A percentile compares a stretch with the other conserved stretches of the same genome.
These are phyloP conservation scores for Saccharomycopsis sp. DNA, from an alignment of 805 yeast genomes.

Conservation along the genomic window DNA sequence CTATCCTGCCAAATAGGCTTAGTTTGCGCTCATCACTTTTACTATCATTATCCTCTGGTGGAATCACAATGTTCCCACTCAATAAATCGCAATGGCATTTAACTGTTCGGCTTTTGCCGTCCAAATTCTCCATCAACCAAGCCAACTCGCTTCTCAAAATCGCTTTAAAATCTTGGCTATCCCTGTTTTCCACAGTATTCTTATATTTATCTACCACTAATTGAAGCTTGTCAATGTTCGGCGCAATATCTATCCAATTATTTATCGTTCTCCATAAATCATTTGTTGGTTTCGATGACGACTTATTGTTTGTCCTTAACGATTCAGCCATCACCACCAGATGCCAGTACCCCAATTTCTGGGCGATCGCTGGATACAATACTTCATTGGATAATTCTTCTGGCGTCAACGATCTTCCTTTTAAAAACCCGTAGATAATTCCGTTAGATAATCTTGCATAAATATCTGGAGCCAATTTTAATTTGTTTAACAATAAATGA, in stretches of 20 bases:
- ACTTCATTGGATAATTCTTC: conserved; percentile 42
- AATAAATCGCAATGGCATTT: conserved; percentile 66
- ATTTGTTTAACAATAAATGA: conserved; percentile 53
- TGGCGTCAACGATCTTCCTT: conserved; percentile 55
- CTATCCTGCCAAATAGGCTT: neutral
- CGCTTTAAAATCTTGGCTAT: conserved; percentile 22
- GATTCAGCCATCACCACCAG: conserved; percentile 20
- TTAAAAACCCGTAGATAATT: conserved; percentile 59
- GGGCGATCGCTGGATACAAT: conserved; percentile 54
- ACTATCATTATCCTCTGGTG: conserved; percentile 29
- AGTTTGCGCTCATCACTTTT: neutral
- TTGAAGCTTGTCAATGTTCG: conserved; percentile 33
- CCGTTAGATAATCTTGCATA: conserved; percentile 68
- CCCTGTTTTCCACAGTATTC: conserved; percentile 23
- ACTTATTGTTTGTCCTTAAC: neutral
- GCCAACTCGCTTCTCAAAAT: conserved; percentile 43
- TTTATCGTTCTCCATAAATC: conserved; percentile 48
- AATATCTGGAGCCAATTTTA: conserved; percentile 60
- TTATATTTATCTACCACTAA: conserved; percentile 29
- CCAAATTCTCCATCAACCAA: conserved; percentile 44
- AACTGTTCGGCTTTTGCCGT: conserved; percentile 44
- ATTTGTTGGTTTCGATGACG: conserved; percentile 6
- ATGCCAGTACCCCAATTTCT: conserved; percentile 69
- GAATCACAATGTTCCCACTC: conserved; percentile 66
- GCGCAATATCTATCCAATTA: conserved; percentile 59